Percentiles rank a stretch among this genome's conserved stretches.
Evolutionary conservation across 2,329 filamentous ascomycete genomes (phyloP).

Genomic region (Xylaria sp.): DNA sequence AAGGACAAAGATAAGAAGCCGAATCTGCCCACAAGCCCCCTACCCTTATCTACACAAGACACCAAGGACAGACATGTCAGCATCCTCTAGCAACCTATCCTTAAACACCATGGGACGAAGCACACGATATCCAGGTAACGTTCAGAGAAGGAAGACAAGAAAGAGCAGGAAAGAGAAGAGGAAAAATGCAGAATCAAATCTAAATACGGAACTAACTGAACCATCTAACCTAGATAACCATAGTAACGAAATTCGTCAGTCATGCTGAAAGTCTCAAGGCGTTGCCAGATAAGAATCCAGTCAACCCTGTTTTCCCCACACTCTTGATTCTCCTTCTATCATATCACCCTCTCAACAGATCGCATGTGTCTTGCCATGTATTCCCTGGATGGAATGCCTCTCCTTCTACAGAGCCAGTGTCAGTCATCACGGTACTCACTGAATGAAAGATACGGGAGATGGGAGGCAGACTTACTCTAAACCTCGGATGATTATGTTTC

Average conservation of each 20-base stretch:
- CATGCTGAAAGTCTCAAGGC: no score
- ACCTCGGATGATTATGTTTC: constrained; percentile 58
- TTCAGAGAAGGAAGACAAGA: not conserved
- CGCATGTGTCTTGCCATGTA: constrained; percentile 87
- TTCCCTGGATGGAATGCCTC: constrained; percentile 85
- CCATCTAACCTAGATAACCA: constrained; percentile 1
- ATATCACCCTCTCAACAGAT: constrained; percentile 65
- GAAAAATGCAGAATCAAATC: not conserved
- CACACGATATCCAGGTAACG: not conserved
- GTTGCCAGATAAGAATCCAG: not conserved
- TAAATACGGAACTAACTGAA: not conserved
- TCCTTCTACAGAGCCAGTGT: constrained; percentile 62
- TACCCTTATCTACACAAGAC: not conserved
- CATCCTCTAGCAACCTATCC: not conserved
- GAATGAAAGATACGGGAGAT: not conserved
- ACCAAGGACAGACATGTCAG: not conserved
- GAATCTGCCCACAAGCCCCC: no score
- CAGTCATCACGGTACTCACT: not conserved
- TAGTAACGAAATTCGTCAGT: not conserved
- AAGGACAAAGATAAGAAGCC: no score
- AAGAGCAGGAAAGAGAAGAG: not conserved
- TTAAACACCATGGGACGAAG: not conserved
- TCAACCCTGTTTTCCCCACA: not conserved
- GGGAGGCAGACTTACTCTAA: constrained; percentile 49
- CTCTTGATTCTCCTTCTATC: no score